Evolutionary conservation across 306 rosid genomes (phyloP).

Genomic region (Malus orientalis): DNA sequence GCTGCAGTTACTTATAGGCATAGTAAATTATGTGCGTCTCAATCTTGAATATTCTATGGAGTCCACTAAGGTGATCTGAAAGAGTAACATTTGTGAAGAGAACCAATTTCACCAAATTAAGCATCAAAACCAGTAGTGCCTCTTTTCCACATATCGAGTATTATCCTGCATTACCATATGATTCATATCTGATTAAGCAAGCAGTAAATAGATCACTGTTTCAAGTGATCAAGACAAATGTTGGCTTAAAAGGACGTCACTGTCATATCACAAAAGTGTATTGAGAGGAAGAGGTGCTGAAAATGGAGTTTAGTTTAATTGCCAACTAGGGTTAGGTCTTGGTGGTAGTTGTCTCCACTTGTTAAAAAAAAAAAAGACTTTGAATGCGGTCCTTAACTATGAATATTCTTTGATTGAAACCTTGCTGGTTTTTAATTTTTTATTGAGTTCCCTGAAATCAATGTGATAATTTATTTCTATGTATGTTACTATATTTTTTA

Average conservation of each 20-base stretch:
- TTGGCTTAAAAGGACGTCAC: background rate
- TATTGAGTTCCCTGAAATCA: no score
- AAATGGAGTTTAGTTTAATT: background rate
- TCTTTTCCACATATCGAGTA: background rate
- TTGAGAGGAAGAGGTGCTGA: background rate
- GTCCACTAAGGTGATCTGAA: background rate
- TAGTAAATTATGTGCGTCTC: background rate
- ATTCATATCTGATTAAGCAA: background rate
- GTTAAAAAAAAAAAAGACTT: no score
- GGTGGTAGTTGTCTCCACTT: no score
- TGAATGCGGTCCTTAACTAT: no score
- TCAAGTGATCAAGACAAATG: background rate
- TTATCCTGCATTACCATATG: background rate
- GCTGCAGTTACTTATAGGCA: conserved; percentile 4
- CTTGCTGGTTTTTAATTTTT: no score
- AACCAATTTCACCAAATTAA: background rate
- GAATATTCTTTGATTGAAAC: no score
- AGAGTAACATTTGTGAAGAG: background rate
- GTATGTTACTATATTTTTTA: no score
- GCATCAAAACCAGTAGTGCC: background rate
- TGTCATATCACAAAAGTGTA: background rate
- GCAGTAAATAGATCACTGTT: background rate
- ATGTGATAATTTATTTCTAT: no score
- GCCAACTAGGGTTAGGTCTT: no score
- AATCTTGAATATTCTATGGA: background rate